Percentiles rank a stretch among this genome's conserved stretches.
Evolutionary conservation across 2,329 filamentous ascomycete genomes (phyloP).

Genomic region (Cercospora zeae-maydis): DNA sequence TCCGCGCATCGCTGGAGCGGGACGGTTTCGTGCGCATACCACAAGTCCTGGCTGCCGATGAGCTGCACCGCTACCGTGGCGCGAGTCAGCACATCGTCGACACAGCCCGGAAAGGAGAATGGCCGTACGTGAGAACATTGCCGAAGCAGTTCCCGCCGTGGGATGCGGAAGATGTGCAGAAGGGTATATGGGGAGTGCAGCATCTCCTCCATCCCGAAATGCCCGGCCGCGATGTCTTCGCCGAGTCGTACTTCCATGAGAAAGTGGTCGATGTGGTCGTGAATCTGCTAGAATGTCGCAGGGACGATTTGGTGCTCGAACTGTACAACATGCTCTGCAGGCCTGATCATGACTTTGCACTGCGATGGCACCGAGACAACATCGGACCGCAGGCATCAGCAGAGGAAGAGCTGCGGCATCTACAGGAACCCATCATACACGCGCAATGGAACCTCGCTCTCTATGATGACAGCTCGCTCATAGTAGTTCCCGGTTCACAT

Average conservation of each 20-base stretch:
- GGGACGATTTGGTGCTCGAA: slow-evolving; percentile 73
- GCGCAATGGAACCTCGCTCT: slow-evolving; percentile 87
- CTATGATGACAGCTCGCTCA: slow-evolving; percentile 67
- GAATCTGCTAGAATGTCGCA: slow-evolving; percentile 55
- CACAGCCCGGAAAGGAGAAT: slow-evolving; percentile 65
- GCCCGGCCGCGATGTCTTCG: slow-evolving; percentile 59
- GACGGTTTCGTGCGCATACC: slow-evolving; percentile 76
- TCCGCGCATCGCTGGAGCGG: slow-evolving; percentile 56
- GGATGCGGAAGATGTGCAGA: slow-evolving; percentile 48
- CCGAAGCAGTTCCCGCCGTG: slow-evolving; percentile 91
- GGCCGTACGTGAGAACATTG: slow-evolving; percentile 78
- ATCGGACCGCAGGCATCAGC: slow-evolving; percentile 62
- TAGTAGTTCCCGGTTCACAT: slow-evolving; percentile 77
- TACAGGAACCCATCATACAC: slow-evolving; percentile 63
- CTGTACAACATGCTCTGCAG: slow-evolving; percentile 81
- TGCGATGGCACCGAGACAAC: slow-evolving; percentile 85
- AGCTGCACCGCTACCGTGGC: slow-evolving; percentile 58
- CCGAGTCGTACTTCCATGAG: slow-evolving; percentile 67
- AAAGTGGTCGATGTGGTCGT: slow-evolving; percentile 61
- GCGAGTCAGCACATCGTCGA: slow-evolving; percentile 57
- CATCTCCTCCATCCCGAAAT: slow-evolving; percentile 74
- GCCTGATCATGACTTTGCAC: slow-evolving; percentile 66
- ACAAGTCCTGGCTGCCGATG: slow-evolving; percentile 55
- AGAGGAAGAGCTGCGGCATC: slow-evolving; percentile 63
- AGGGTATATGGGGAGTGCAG: slow-evolving; percentile 86